Percentiles rank a stretch among this genome's conserved stretches.
Conservation (phyloP, 805 yeast genomes). For the Metschnikowia arizonensis region DNA sequence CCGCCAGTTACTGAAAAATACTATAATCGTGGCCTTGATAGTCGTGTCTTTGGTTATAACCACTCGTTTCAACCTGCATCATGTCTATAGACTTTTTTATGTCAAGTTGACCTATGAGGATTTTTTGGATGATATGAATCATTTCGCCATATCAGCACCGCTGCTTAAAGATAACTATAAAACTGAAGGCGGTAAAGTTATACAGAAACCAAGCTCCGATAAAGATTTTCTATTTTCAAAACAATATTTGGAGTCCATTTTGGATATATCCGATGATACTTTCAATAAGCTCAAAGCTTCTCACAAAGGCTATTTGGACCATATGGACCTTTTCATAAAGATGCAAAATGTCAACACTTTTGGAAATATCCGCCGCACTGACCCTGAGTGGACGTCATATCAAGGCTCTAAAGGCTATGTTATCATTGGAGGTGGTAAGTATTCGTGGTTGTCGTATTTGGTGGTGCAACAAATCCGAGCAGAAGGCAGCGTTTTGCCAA, state of each 20-base stretch:
- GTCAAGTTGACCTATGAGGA: conserved; percentile 1
- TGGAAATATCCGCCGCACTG: conserved; percentile 28
- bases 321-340: conserved; percentile 26
- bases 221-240: conserved; percentile 42
- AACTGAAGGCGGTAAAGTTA: conserved; percentile 37
- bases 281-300: conserved; percentile 31
- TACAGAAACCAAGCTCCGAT: conserved; percentile 40
- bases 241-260: conserved; percentile 41
- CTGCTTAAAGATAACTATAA: conserved; percentile 43
- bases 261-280: conserved; percentile 37
- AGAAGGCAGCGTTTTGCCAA: conserved; percentile 44
- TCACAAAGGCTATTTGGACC: conserved; percentile 34
- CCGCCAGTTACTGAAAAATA: not conserved
- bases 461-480: conserved; percentile 46
- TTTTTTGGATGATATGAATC: conserved; percentile 31
- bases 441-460: conserved; percentile 47
- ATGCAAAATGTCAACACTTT: conserved; percentile 29
- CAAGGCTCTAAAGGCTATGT: conserved; percentile 38
- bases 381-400: conserved; percentile 39
- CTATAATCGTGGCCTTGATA: not conserved
- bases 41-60: not conserved
- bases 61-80: not conserved
- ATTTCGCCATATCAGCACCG: conserved; percentile 33
- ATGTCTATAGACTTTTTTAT: not conserved
- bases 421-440: conserved; percentile 51